Base-by-base conservation (phyloP, 1,139 yeast genomes). In the Magnusiomyces clavatus region DNA sequence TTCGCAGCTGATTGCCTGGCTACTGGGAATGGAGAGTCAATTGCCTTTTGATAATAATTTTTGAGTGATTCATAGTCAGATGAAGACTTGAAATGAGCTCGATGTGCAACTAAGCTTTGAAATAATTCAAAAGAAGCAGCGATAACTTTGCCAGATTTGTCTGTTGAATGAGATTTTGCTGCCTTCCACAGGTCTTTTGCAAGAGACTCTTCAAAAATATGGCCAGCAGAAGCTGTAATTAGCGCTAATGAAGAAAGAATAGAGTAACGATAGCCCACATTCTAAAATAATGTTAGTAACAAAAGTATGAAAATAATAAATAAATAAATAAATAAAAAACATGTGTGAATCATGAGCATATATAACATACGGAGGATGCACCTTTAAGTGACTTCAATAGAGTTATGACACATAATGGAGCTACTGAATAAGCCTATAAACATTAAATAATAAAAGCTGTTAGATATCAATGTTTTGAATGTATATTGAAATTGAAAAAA, bases 1-100 rank as follows among this genome's bases (percentile, higher is more conserved):
- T 52, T 55, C 3, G 71, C 68, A 24, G 70, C 71, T 8, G 69
- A 56, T 46, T 60, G 59, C 2, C 72, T 60, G 8, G 66, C 69
- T 14, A 51, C 40, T 2, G 57, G 53, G 51, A 57, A 60, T 1
- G 61, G 58, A 2, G 65, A 59, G 16, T 65, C 69, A 29, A 67
- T 50, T 1, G 69, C 64, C 43, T 61, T 67, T 45, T 60, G 43
- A 39, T 58, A 60, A n/a, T 60, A 37, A 2, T 60, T 45, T 42
- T 57, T 58, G 51, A 67, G 58, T 16, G 60, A 46, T 24, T 67
- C 71, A 43, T 65, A 64, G 51, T 68, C 70, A 0, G 68, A 58
- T 11, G 56, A 36, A n/a, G 59, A 56, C 43, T 62, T 66, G 52
- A 67, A 61, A 35, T 53, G 52, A 10, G 54, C 46, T n/a, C 57